Conservation (phyloP, 2,329 filamentous ascomycete genomes). For the Pyrenochaeta sp. region DNA sequence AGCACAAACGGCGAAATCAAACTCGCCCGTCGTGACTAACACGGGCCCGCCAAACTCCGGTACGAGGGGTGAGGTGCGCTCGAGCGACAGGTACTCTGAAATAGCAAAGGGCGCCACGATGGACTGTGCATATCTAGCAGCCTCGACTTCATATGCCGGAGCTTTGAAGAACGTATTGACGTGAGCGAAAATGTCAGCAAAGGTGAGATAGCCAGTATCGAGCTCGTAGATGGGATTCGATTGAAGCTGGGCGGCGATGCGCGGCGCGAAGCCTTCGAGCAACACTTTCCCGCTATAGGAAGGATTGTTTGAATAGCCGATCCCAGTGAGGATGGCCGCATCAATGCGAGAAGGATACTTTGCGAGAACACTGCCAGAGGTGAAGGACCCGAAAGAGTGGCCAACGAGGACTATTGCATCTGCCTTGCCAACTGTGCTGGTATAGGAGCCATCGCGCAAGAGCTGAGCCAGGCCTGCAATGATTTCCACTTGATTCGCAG, state of each 20-base stretch:
- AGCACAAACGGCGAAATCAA: background rate
- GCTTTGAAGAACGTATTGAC: constrained; percentile 1
- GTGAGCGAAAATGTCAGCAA: constrained; percentile 4
- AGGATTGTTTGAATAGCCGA: constrained; percentile 24
- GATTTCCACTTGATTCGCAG: constrained; percentile 14
- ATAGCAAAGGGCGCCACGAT: background rate
- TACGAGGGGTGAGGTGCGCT: background rate
- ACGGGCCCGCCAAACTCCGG: background rate
- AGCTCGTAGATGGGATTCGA: constrained; percentile 19
- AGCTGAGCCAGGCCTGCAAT: constrained; percentile 25
- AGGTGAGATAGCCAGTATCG: constrained; percentile 38
- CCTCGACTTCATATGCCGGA: background rate
- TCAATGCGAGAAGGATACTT: constrained; percentile 23
- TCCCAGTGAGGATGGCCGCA: constrained; percentile 31
- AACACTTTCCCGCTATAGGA: constrained; percentile 17
- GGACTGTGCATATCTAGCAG: background rate
- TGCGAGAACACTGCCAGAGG: constrained; percentile 27
- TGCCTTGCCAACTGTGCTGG: constrained; percentile 20
- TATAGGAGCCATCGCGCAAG: constrained; percentile 27
- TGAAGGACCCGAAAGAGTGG: constrained; percentile 37
- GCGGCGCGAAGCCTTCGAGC: constrained; percentile 24
- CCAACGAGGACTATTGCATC: constrained; percentile 32
- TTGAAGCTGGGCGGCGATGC: constrained; percentile 31
- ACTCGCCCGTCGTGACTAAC: background rate
- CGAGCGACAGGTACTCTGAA: background rate